These are phyloP conservation scores for Dothideomycetes sp. DNA, from an alignment of 2,329 filamentous ascomycete species.

Conservation along the genomic window DNA sequence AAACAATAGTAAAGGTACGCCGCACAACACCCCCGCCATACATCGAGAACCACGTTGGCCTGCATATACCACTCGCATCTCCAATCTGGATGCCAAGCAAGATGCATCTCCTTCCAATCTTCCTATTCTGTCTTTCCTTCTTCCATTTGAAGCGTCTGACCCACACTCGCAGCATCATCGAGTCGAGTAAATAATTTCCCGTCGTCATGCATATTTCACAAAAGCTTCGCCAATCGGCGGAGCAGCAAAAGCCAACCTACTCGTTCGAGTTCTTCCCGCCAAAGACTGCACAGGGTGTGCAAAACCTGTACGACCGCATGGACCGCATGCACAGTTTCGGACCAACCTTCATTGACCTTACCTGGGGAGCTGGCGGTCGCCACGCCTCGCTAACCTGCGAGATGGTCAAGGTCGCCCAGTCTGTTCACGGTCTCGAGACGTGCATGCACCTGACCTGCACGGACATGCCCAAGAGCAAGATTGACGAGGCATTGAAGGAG, in stretches of 20 bases:
- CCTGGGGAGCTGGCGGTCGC: slow-evolving; percentile 91
- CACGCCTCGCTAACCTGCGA: slow-evolving; percentile 89
- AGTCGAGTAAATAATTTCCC: not conserved
- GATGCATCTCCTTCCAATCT: slow-evolving; percentile 2
- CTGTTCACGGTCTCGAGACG: slow-evolving; percentile 89
- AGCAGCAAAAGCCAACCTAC: slow-evolving; percentile 73
- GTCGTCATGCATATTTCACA: slow-evolving; percentile 85
- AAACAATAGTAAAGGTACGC: too few relatives aligned
- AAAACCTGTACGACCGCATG: slow-evolving; percentile 99
- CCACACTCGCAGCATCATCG: slow-evolving; percentile 1
- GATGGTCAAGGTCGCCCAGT: slow-evolving; percentile 94
- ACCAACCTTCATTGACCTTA: slow-evolving; percentile 94
- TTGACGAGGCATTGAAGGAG: slow-evolving; percentile 75
- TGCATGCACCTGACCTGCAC: slow-evolving; percentile 99
- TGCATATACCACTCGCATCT: too few relatives aligned
- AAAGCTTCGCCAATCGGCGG: slow-evolving; percentile 74
- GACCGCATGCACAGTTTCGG: slow-evolving; percentile 95
- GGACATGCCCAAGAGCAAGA: slow-evolving; percentile 88
- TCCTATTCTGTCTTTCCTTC: slow-evolving; percentile 7
- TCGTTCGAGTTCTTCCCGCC: slow-evolving; percentile 99
- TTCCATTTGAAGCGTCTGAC: slow-evolving; percentile 3
- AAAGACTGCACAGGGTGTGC: slow-evolving; percentile 93
- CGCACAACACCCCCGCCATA: too few relatives aligned
- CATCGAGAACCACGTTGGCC: too few relatives aligned
- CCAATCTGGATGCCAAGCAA: too few relatives aligned